These are phyloP conservation scores for Rhodotorula glutinis DNA, from an alignment of 1,284 basidiomycete genomes.

Conservation along the genomic window DNA sequence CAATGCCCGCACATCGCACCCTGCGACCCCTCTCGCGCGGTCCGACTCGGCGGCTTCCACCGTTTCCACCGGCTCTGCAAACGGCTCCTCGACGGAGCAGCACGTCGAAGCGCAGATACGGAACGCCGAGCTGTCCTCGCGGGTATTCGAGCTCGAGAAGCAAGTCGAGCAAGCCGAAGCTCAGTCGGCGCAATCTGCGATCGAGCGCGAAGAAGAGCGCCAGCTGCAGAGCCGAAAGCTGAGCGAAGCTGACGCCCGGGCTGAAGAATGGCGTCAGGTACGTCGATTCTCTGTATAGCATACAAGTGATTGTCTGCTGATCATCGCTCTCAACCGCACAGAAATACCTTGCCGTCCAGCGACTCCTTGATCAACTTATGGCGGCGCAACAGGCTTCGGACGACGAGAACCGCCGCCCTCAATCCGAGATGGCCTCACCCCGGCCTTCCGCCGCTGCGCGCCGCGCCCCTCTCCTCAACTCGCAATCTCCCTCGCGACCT, in stretches of 20 bases:
- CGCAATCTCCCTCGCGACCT: constrained; percentile 4
- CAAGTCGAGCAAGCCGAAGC: not conserved
- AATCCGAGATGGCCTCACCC: no score
- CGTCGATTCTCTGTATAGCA: not conserved
- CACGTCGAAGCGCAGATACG: constrained; percentile 18
- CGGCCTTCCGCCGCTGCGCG: not conserved
- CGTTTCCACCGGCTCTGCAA: not conserved
- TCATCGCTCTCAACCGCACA: not conserved
- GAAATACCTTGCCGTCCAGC: constrained; percentile 33
- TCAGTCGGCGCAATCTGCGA: not conserved
- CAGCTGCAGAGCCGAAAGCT: constrained; percentile 17
- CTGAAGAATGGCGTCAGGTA: constrained; percentile 31
- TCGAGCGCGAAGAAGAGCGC: not conserved
- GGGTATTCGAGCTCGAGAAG: constrained; percentile 18
- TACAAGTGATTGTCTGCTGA: not conserved
- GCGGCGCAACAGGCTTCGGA: not conserved
- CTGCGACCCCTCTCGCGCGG: not conserved
- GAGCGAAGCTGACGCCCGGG: constrained; percentile 8
- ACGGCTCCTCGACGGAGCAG: not conserved
- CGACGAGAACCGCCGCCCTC: constrained; percentile 3
- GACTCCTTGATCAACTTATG: constrained; percentile 19
- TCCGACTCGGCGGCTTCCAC: not conserved
- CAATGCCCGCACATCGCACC: constrained; percentile 4
- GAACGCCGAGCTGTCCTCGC: constrained; percentile 18
- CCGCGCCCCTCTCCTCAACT: constrained; percentile 5